Evolutionary conservation across 257 asterid genomes (phyloP).

Genomic region (Solanum piurae): DNA sequence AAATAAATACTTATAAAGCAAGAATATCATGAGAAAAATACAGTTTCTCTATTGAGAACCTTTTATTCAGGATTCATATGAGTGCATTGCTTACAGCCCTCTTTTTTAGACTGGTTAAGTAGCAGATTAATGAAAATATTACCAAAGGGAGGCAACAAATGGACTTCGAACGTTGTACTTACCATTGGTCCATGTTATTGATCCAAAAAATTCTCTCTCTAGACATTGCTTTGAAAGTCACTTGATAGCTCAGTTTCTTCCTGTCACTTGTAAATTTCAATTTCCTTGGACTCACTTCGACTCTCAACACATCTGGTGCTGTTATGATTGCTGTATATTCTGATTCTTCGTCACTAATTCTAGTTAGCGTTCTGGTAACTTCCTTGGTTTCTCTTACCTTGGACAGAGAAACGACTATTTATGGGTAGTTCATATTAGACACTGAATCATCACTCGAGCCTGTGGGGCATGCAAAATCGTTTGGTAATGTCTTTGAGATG

Average conservation of each 20-base stretch:
- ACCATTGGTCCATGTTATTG: conserved; percentile 11
- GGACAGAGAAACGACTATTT: not conserved
- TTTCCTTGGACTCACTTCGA: conserved; percentile 41
- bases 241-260: conserved; percentile 39
- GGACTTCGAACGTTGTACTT: conserved; percentile 59
- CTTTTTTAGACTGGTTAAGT: not conserved
- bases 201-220: conserved; percentile 38
- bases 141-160: conserved; percentile 21
- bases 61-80: not conserved
- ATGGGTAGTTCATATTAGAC: not conserved
- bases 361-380: not conserved
- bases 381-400: not conserved
- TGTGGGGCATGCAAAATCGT: not conserved
- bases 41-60: not conserved
- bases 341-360: not conserved
- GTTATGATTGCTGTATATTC: not conserved
- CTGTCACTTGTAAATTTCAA: conserved; percentile 40
- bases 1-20: not conserved
- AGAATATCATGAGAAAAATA: not conserved
- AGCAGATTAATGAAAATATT: not conserved
- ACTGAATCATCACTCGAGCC: not conserved
- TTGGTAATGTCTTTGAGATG: not conserved
- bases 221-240: conserved; percentile 25
- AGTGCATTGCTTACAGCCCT: not conserved
- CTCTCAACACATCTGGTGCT: conserved; percentile 13